Conservation (phyloP, 129 eudicot species). For the Chrysanthemum lavandulifolium region DNA sequence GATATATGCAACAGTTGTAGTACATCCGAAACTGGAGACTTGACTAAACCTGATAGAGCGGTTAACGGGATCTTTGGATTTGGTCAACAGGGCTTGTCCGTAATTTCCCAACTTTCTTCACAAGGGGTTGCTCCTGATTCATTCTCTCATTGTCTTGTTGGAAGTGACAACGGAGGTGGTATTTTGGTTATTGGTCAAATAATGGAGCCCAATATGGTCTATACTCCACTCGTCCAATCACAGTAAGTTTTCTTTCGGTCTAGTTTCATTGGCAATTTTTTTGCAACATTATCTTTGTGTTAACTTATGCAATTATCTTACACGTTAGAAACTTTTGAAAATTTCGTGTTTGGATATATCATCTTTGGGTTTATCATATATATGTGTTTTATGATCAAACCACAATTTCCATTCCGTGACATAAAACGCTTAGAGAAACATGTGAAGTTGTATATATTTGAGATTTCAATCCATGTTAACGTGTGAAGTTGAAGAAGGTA, state of each 20-base stretch:
- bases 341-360: not conserved
- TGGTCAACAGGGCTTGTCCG: slow-evolving; percentile 91
- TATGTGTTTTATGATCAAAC: not conserved
- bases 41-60: slow-evolving; percentile 83
- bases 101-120: slow-evolving; percentile 84
- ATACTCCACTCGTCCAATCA: slow-evolving; percentile 81
- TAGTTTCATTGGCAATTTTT: not conserved
- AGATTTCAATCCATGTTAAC: not conserved
- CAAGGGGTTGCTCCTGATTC: slow-evolving; percentile 74
- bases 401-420: not conserved
- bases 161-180: slow-evolving; percentile 80
- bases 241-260: slow-evolving; percentile 62
- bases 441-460: not conserved
- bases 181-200: slow-evolving; percentile 89
- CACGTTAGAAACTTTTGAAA: too few relatives aligned
- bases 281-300: too few relatives aligned
- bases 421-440: slow-evolving; percentile 6
- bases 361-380: not conserved
- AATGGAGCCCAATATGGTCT: slow-evolving; percentile 87
- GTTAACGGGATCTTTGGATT: slow-evolving; percentile 97
- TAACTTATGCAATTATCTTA: too few relatives aligned
- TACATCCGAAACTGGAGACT: slow-evolving; percentile 79
- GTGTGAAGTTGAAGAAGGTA: not conserved
- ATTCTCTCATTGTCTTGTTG: slow-evolving; percentile 92
- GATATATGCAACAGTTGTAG: slow-evolving; percentile 65